These are phyloP conservation scores for Alliaria petiolata DNA, from an alignment of 345 rosid genomes.

Conservation along the genomic window DNA sequence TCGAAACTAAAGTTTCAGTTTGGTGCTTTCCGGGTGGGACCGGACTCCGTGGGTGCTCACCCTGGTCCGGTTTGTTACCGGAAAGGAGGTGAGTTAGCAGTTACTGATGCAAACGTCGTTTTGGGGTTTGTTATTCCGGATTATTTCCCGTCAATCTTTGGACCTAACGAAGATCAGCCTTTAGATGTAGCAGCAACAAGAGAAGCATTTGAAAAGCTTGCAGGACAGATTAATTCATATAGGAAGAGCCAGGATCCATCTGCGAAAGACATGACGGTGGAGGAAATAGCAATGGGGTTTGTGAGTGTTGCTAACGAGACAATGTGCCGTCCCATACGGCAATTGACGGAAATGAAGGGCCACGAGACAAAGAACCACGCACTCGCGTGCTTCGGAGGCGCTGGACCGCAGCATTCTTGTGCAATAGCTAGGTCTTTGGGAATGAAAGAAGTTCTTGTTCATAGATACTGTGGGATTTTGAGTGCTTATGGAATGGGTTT, in stretches of 20 bases:
- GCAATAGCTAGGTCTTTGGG: slow-evolving; percentile 92
- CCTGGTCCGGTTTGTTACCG: slow-evolving; percentile 97
- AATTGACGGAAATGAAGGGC: slow-evolving; percentile 97
- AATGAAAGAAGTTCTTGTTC: slow-evolving; percentile 87
- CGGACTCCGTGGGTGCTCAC: slow-evolving; percentile 96
- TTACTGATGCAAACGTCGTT: slow-evolving; percentile 89
- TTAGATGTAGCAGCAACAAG: slow-evolving; percentile 70
- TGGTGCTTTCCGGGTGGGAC: slow-evolving; percentile 94
- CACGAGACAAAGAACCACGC: slow-evolving; percentile 93
- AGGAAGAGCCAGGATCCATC: slow-evolving; percentile 74
- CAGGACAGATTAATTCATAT: slow-evolving; percentile 66
- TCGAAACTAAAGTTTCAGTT: slow-evolving; percentile 86
- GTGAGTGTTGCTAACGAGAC: slow-evolving; percentile 95
- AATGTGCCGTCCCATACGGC: slow-evolving; percentile 96
- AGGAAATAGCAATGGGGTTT: slow-evolving; percentile 88
- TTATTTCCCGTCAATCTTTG: slow-evolving; percentile 91
- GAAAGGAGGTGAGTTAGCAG: slow-evolving; percentile 90
- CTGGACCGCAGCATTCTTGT: slow-evolving; percentile 99
- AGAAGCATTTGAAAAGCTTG: slow-evolving; percentile 74
- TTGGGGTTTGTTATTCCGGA: slow-evolving; percentile 92
- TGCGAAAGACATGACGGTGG: slow-evolving; percentile 75
- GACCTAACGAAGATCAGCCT: slow-evolving; percentile 79
- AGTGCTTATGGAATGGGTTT: slow-evolving; percentile 99
- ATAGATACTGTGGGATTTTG: slow-evolving; percentile 82
- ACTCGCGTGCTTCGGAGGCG: slow-evolving; percentile 98